A percentile compares a stretch with the other conserved stretches of the same genome.
phyloP scores from a whole-genome alignment of 2,329 filamentous ascomycete species.

The Lachnellula occidentalis region DNA sequence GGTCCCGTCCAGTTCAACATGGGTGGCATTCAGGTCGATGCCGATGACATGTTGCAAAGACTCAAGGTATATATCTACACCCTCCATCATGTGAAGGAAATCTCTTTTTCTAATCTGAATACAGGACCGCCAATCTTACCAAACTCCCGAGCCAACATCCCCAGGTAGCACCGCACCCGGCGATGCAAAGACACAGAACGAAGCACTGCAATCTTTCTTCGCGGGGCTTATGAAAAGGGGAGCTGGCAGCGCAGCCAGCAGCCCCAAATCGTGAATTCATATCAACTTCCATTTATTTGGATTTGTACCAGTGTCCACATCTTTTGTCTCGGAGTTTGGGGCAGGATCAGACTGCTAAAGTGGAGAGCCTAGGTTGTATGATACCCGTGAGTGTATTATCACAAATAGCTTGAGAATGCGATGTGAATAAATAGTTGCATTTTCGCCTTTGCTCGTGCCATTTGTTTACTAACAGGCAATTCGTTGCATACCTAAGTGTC shows the following conservation, averaged over 20 bases:
- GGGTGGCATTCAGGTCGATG: conserved; percentile 93
- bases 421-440: too few relatives aligned
- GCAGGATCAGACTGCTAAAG: too few relatives aligned
- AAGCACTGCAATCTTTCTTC: conserved; percentile 56
- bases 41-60: conserved; percentile 84
- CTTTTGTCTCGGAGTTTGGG: not conserved
- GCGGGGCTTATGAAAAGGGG: conserved; percentile 51
- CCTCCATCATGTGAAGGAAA: not conserved
- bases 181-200: conserved; percentile 49
- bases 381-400: too few relatives aligned
- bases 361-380: too few relatives aligned
- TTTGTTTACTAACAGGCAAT: too few relatives aligned
- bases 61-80: conserved; percentile 60
- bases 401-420: too few relatives aligned
- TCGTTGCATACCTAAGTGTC: too few relatives aligned
- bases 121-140: conserved; percentile 32
- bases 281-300: not conserved
- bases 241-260: conserved; percentile 27
- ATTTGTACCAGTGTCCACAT: not conserved
- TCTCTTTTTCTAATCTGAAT: not conserved
- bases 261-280: conserved; percentile 26
- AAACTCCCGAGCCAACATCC: conserved; percentile 29
- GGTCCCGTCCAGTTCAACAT: conserved; percentile 97
- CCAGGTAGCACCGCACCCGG: conserved; percentile 25
- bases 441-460: too few relatives aligned